A percentile compares a stretch with the other conserved stretches of the same genome.
Conservation (phyloP, 2,329 filamentous ascomycete species). For the Tolypocladium tropicale region DNA sequence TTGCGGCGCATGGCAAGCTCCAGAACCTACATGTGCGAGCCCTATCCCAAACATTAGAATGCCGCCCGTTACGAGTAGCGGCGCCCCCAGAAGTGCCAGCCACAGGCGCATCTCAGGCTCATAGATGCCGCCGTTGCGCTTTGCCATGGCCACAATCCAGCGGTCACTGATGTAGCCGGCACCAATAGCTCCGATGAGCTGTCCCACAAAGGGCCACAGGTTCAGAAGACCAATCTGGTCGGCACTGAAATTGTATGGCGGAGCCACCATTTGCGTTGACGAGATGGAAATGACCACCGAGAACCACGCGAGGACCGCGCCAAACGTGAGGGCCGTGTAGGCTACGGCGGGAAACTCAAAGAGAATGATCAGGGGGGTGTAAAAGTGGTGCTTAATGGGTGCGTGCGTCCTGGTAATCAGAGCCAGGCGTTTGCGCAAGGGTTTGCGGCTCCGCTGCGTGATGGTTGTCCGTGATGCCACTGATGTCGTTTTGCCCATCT, state of each 20-base stretch:
- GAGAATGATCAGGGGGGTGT: constrained; percentile 8
- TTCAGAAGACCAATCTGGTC: constrained; percentile 13
- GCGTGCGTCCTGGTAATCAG: background rate
- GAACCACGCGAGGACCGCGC: background rate
- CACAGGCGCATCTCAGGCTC: constrained; percentile 31
- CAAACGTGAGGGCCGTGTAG: background rate
- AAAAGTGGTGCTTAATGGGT: background rate
- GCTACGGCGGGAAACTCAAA: constrained; percentile 20
- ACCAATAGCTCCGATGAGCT: constrained; percentile 23
- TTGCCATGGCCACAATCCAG: constrained; percentile 22
- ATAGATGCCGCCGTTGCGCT: constrained; percentile 26
- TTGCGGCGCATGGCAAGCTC: background rate
- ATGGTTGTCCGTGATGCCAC: background rate
- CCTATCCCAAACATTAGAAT: constrained; percentile 2
- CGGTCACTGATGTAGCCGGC: constrained; percentile 26
- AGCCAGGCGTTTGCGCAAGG: background rate
- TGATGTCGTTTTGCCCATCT: background rate
- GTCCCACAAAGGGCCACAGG: constrained; percentile 21
- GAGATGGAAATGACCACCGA: background rate
- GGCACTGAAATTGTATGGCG: constrained; percentile 19
- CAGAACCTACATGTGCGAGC: background rate
- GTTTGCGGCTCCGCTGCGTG: background rate
- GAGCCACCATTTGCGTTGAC: constrained; percentile 5
- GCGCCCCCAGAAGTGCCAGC: constrained; percentile 24
- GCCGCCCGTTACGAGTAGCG: constrained; percentile 23